These are phyloP conservation scores for Puccinia polysora DNA, from an alignment of 1,284 basidiomycete genomes.

Conservation along the genomic window DNA sequence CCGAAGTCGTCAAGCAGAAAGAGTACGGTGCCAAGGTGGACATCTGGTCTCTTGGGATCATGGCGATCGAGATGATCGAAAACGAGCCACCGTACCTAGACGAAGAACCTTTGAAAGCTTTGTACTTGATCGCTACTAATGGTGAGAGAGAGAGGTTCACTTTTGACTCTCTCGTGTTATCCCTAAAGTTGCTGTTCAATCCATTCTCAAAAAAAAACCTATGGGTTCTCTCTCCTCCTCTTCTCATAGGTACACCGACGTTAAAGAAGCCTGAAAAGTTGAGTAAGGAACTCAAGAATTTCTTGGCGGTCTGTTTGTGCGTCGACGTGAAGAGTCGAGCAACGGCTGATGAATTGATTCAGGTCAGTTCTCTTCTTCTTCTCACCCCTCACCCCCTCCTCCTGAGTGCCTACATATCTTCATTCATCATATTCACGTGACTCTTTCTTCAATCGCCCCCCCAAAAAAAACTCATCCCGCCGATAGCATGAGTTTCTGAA, in stretches of 20 bases:
- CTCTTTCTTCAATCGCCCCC: constrained; percentile 23
- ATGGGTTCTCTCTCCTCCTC: not conserved
- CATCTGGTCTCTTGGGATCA: constrained; percentile 97
- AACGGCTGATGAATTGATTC: constrained; percentile 82
- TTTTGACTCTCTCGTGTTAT: not conserved
- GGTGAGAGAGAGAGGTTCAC: constrained; percentile 52
- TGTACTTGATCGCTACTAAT: constrained; percentile 96
- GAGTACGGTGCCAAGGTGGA: constrained; percentile 99
- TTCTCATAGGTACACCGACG: constrained; percentile 68
- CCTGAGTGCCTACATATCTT: not conserved
- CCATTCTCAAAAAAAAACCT: not conserved
- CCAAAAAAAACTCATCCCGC: no score
- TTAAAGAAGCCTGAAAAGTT: constrained; percentile 91
- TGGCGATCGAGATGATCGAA: constrained; percentile 99
- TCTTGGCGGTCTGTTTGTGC: constrained; percentile 91
- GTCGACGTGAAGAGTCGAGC: constrained; percentile 94
- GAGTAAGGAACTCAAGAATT: constrained; percentile 86
- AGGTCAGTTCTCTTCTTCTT: constrained; percentile 59
- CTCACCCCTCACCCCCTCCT: no score
- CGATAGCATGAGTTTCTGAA: constrained; percentile 87
- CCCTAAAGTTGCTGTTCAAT: not conserved
- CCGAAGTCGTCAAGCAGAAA: constrained; percentile 98
- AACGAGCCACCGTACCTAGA: constrained; percentile 97
- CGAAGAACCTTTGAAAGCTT: constrained; percentile 92
- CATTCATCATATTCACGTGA: no score